phyloP scores from a whole-genome alignment of 177 flowering plant species.

The Telopea speciosissima region DNA sequence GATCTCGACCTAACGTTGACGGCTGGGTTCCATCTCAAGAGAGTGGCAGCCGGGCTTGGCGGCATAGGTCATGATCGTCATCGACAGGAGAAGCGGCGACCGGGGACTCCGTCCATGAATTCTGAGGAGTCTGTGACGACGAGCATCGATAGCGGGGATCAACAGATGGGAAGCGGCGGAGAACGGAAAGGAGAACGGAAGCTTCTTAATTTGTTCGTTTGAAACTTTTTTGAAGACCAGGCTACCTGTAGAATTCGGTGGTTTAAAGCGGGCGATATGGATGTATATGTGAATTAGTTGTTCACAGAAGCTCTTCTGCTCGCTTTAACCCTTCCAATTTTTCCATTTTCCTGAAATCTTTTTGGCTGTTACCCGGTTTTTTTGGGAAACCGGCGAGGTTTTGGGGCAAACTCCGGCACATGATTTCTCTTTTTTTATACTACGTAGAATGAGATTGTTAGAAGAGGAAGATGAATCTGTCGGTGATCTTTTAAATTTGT shows the following conservation, averaged over 20 bases:
- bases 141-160: conserved; percentile 29
- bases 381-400: conserved; percentile 13
- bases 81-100: conserved; percentile 27
- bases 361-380: background rate
- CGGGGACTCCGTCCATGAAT: conserved; percentile 53
- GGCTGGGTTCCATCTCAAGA: background rate
- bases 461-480: conserved; percentile 3
- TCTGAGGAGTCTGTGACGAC: conserved; percentile 67
- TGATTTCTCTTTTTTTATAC: conserved; percentile 4
- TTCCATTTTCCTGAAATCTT: too few species aligned
- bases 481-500: background rate
- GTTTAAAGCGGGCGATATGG: too few species aligned
- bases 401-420: conserved; percentile 3
- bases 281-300: too few species aligned
- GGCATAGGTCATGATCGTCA: too few species aligned
- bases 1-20: conserved; percentile 17
- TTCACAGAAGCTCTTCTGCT: too few species aligned
- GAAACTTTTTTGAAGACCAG: background rate
- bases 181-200: conserved; percentile 19
- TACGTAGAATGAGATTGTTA: background rate
- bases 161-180: conserved; percentile 6
- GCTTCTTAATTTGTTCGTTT: conserved; percentile 19
- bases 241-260: background rate
- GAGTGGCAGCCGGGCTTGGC: background rate
- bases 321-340: background rate